Evolutionary conservation across 257 asterid species (phyloP), one percentile per base, ranked within the genome.

Genomic region (Salvia splendens): DNA sequence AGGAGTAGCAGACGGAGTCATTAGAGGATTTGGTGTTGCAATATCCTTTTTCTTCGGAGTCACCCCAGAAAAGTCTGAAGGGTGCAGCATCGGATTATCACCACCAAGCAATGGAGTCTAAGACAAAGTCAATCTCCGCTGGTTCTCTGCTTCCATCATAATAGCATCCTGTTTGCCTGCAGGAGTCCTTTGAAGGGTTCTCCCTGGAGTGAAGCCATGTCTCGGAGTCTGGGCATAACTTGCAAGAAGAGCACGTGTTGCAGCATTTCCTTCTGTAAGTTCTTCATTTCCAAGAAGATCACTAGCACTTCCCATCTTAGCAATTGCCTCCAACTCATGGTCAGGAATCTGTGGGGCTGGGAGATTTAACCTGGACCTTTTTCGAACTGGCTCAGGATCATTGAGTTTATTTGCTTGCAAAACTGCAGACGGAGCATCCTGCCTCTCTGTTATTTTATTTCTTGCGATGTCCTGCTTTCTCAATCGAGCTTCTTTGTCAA

Each of bases 71-170:
- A 94, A 94, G 72, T 94, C 99, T 2, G 97, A 94, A 55, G 97
- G 99, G 51, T 94, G 87, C 80, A 94, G 73, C 87, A 87, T 71
- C 5, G 99, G 99, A 68, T 94, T 94, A 12, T 91, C 96, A 30
- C 97, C 99, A 55, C 99, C 99, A 50, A 94, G 86, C 83, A 94
- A 80, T 12, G 99, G 97, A 50, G 99, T 94, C 76, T 91, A 98
- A 30, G 98, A 84, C 35, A 79, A 86, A 35, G 73, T 88, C 84
- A 91, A 61, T 78, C 97, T 87, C 45, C 96, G 82, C 77, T 89
- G 96, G 62, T 91, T 94, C 84, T 94, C 96, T 3, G 99, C 99
- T 66, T 91, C 99, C 99, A 88, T 91, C 98, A 91, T 87, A 49
- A 94, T 82, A 5, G 99, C 90, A 41, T 94, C 99, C 71, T 89